Evolutionary conservation across 2,329 filamentous ascomycete species (phyloP).

Genomic region (Penicillium occitanis): DNA sequence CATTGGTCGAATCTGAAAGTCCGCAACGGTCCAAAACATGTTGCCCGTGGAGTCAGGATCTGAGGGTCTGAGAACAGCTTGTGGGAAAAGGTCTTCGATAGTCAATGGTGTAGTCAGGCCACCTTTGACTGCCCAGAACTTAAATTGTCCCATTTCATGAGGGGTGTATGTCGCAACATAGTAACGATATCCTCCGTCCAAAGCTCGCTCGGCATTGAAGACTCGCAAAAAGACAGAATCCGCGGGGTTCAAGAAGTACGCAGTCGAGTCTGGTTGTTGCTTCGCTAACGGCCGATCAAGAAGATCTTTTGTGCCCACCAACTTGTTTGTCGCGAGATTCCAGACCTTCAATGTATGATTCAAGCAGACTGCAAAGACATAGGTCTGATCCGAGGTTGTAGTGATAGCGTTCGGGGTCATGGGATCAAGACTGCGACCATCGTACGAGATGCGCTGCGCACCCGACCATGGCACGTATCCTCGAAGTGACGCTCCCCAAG

Average conservation of each 20-base stretch:
- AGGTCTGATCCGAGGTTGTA: slow-evolving; percentile 48
- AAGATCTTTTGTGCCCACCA: slow-evolving; percentile 75
- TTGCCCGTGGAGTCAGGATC: slow-evolving; percentile 62
- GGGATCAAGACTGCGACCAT: slow-evolving; percentile 44
- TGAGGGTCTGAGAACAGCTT: slow-evolving; percentile 63
- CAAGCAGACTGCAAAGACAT: slow-evolving; percentile 76
- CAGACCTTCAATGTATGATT: slow-evolving; percentile 88
- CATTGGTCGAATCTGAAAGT: slow-evolving; percentile 64
- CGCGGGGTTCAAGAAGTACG: slow-evolving; percentile 75
- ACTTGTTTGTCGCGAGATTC: slow-evolving; percentile 79
- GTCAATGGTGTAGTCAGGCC: slow-evolving; percentile 58
- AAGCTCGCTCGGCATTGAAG: slow-evolving; percentile 56
- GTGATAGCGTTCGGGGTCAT: slow-evolving; percentile 46
- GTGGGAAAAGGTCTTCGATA: slow-evolving; percentile 70
- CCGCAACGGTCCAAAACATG: slow-evolving; percentile 76
- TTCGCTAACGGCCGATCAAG: slow-evolving; percentile 63
- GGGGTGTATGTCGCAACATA: slow-evolving; percentile 83
- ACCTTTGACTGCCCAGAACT: slow-evolving; percentile 79
- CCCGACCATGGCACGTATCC: slow-evolving; percentile 48
- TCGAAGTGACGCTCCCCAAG: slow-evolving; percentile 51
- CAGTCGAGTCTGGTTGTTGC: slow-evolving; percentile 66
- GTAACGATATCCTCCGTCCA: slow-evolving; percentile 52
- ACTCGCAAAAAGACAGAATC: slow-evolving; percentile 76
- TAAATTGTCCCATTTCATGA: slow-evolving; percentile 84
- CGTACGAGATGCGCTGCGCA: slow-evolving; percentile 44